phyloP scores from a whole-genome alignment of 768 basidiomycete species.

The Gautieria morchelliformis region DNA sequence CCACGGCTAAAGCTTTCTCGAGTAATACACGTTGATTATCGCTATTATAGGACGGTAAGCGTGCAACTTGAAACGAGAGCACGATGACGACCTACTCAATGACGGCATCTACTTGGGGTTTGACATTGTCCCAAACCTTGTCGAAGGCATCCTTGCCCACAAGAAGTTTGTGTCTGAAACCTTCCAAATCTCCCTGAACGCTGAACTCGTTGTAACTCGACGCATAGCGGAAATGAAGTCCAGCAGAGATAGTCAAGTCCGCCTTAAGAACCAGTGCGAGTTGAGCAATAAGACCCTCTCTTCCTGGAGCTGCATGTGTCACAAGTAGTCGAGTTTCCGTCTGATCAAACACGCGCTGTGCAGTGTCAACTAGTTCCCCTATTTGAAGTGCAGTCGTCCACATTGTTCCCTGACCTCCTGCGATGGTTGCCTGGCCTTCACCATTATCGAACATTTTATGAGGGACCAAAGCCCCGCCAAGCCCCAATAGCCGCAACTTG shows the following conservation, averaged over 20 bases:
- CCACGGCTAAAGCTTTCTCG: slow-evolving; percentile 80
- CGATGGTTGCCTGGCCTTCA: slow-evolving; percentile 92
- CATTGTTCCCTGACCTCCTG: slow-evolving; percentile 96
- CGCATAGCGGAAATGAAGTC: slow-evolving; percentile 96
- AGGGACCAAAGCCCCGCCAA: slow-evolving; percentile 89
- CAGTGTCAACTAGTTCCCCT: slow-evolving; percentile 95
- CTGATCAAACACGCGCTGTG: slow-evolving; percentile 86
- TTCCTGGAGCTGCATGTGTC: slow-evolving; percentile 85
- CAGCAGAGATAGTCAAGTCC: slow-evolving; percentile 88
- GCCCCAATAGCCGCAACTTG: slow-evolving; percentile 86
- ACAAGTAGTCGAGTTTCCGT: slow-evolving; percentile 91
- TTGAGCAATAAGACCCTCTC: slow-evolving; percentile 88
- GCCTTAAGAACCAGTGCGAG: slow-evolving; percentile 86
- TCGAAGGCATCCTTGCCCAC: slow-evolving; percentile 76
- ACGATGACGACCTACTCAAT: slow-evolving; percentile 46
- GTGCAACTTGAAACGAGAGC: not conserved
- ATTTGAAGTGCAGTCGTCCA: slow-evolving; percentile 98
- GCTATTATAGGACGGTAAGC: slow-evolving; percentile 16
- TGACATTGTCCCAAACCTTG: slow-evolving; percentile 93
- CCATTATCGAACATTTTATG: slow-evolving; percentile 96
- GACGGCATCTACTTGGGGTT: slow-evolving; percentile 80
- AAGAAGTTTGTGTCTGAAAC: slow-evolving; percentile 71
- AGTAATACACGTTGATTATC: slow-evolving; percentile 81
- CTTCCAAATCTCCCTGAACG: slow-evolving; percentile 82
- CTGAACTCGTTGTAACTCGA: slow-evolving; percentile 96